Evolutionary conservation across 2,329 filamentous ascomycete genomes (phyloP), one percentile per base, ranked within the genome.

Genomic region (Cordyceps javanica): DNA sequence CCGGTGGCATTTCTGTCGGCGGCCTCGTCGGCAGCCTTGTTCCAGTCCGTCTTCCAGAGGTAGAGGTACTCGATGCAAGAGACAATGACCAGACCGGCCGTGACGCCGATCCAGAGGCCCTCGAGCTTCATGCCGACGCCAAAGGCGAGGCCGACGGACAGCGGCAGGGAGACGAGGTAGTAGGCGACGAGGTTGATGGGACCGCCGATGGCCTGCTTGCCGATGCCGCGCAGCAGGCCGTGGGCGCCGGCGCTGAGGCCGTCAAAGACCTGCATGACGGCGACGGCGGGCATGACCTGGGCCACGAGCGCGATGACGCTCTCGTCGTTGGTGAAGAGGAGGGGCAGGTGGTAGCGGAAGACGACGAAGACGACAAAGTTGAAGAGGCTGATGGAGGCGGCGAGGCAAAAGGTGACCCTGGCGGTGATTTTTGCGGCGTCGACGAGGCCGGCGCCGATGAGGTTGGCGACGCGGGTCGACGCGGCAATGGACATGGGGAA

Each of bases 191-290:
- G 74, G 66, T 94, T 95, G 8, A 92, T 86, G 65, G 93, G 96
- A 0, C 93, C 92, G 13, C 93, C 93, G 58, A 97, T 86, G 62
- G 91, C 86, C 72, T 97, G 93, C 59, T 89, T 84, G 3, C 94
- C 94, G 16, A 97, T 82, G 13, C 93, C 93, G 42, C 94, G 82
- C 28, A 97, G 79, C 39, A 97, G 79, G 28, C 92, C 93, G 66
- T 94, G 92, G 58, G 89, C 91, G 39, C 87, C 87, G 3, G 89
- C 83, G 0, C 89, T 85, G 19, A 96, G 70, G 1, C 89, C 86
- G 70, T 99, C 93, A 65, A 95, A 92, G 25, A 96, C 80, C 70
- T 97, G 92, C 79, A 97, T 95, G 1, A 90, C 81, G 0, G 92
- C 91, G 60, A 90, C 90, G 3, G 97, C 74, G 0, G 91, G 92